Conservation (phyloP, 768 basidiomycete species). For the Suillus plorans region DNA sequence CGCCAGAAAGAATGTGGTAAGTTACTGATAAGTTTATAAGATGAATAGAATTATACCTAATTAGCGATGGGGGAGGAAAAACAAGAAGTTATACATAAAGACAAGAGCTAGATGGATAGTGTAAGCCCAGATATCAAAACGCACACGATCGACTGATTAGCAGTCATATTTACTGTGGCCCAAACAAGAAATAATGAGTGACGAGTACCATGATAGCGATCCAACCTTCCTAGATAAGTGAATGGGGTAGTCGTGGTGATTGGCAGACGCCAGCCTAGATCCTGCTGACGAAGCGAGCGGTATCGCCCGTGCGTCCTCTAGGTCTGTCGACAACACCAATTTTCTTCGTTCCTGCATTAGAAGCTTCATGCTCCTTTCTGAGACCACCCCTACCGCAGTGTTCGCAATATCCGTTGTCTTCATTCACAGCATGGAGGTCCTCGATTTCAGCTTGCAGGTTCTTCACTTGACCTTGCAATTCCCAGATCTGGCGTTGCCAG, state of each 20-base stretch:
- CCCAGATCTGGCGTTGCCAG: constrained; percentile 75
- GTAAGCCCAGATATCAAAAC: constrained; percentile 12
- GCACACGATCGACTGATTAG: constrained; percentile 11
- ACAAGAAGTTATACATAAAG: background rate
- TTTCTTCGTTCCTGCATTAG: constrained; percentile 24
- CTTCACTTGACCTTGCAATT: constrained; percentile 70
- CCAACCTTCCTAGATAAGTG: constrained; percentile 18
- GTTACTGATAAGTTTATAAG: constrained; percentile 22
- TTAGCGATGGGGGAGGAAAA: constrained; percentile 3
- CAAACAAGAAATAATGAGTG: constrained; percentile 16
- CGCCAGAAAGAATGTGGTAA: constrained; percentile 21
- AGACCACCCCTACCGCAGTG: constrained; percentile 56
- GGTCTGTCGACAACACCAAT: constrained; percentile 59
- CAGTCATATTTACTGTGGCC: constrained; percentile 12
- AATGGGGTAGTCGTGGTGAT: constrained; percentile 5
- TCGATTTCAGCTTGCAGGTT: constrained; percentile 72
- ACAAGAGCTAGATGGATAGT: constrained; percentile 16
- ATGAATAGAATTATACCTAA: constrained; percentile 16
- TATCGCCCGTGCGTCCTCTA: constrained; percentile 64
- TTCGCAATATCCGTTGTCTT: constrained; percentile 48
- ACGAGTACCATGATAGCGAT: background rate
- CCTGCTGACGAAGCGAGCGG: constrained; percentile 59
- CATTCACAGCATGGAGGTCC: constrained; percentile 43
- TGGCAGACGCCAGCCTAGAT: constrained; percentile 14
- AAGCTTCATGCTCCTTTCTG: constrained; percentile 11